These are phyloP conservation scores for Nissolia schottii DNA, from an alignment of 306 rosid genomes.

Conservation along the genomic window DNA sequence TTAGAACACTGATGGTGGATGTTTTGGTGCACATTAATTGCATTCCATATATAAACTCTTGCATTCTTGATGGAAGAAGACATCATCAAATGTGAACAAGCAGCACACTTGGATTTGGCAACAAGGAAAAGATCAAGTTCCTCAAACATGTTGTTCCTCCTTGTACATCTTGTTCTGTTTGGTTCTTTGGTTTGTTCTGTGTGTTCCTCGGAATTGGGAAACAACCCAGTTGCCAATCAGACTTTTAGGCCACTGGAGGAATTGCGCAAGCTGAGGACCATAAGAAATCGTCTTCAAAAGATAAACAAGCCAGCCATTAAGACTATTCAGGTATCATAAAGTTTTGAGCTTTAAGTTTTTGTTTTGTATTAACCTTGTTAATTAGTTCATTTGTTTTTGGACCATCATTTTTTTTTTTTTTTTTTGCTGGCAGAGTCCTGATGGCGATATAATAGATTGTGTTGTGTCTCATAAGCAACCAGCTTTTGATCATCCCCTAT, in stretches of 20 bases:
- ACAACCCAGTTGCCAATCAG: slow-evolving; percentile 28
- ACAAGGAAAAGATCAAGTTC: slow-evolving; percentile 9
- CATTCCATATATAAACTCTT: slow-evolving; percentile 8
- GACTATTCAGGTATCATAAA: slow-evolving; percentile 54
- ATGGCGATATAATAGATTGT: slow-evolving; percentile 85
- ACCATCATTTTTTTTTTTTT: background rate
- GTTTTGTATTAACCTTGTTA: background rate
- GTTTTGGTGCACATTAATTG: too few species aligned
- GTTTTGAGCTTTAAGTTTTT: background rate
- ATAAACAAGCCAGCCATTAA: slow-evolving; percentile 69
- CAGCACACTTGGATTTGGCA: slow-evolving; percentile 16
- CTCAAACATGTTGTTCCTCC: slow-evolving; percentile 44
- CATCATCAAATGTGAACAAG: slow-evolving; percentile 36
- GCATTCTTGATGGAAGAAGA: slow-evolving; percentile 32
- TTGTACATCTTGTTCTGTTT: slow-evolving; percentile 47
- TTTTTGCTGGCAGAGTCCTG: slow-evolving; percentile 59
- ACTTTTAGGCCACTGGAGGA: slow-evolving; percentile 52
- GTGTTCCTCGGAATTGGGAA: slow-evolving; percentile 24
- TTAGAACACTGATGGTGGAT: slow-evolving; percentile 11
- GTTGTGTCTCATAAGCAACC: slow-evolving; percentile 65
- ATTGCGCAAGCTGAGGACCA: slow-evolving; percentile 34
- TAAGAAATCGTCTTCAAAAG: slow-evolving; percentile 45
- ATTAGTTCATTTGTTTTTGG: background rate
- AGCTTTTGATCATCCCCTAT: slow-evolving; percentile 81
- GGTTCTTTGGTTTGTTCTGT: slow-evolving; percentile 38